A percentile compares a stretch with the other conserved stretches of the same genome.
Evolutionary conservation across 371 early-diverging fungal genomes (phyloP).

Genomic region (Mortierella sp.): DNA sequence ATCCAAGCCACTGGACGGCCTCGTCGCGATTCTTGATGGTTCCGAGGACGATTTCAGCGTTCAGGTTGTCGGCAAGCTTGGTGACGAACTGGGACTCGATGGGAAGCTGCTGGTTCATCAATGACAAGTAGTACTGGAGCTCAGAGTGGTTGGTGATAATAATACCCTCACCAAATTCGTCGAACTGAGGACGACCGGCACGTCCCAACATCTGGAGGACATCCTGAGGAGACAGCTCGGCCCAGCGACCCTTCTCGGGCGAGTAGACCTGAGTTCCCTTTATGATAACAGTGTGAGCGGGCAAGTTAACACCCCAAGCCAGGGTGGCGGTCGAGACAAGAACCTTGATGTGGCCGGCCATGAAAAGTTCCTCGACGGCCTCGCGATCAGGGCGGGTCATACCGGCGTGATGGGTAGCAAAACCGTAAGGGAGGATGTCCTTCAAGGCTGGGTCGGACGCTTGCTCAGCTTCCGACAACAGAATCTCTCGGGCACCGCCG

Average conservation of each 20-base stretch:
- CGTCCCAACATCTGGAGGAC: constrained; percentile 99
- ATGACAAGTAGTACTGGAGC: constrained; percentile 94
- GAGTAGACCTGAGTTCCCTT: constrained; percentile 99
- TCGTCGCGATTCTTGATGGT: constrained; percentile 93
- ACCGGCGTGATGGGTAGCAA: constrained; percentile 99
- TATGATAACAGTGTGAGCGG: constrained; percentile 99
- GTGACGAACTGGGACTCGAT: constrained; percentile 98
- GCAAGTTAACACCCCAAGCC: constrained; percentile 99
- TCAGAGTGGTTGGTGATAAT: constrained; percentile 96
- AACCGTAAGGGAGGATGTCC: constrained; percentile 94
- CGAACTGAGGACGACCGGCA: constrained; percentile 99
- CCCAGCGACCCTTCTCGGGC: constrained; percentile 95
- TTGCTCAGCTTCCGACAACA: constrained; percentile 84
- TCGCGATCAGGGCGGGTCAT: constrained; percentile 96
- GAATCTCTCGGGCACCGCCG: constrained; percentile 87
- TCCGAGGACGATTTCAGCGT: constrained; percentile 98
- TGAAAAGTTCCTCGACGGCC: constrained; percentile 96
- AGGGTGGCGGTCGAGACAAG: constrained; percentile 99
- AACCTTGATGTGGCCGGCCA: constrained; percentile 92
- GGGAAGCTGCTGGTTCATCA: constrained; percentile 95
- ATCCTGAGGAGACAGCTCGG: constrained; percentile 95
- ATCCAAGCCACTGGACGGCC: constrained; percentile 97
- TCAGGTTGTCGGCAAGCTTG: constrained; percentile 91
- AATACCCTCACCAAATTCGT: constrained; percentile 97
- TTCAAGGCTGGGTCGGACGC: constrained; percentile 87